Base-by-base conservation (phyloP, 805 yeast genomes). In the Saturnispora sekii region DNA sequence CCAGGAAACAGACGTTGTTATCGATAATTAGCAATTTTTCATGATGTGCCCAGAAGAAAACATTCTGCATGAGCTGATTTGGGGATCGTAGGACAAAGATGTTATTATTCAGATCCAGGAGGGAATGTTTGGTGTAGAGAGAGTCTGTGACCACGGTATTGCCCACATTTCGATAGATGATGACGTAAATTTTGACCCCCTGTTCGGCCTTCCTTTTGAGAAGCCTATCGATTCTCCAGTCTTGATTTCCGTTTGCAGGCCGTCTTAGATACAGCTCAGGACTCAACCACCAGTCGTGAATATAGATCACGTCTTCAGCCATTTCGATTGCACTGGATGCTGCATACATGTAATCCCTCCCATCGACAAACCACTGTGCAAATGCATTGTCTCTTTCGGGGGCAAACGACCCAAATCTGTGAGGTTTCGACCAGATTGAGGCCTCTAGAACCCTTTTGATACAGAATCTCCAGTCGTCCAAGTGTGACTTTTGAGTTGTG, bases 41-140 rank as follows among this genome's bases (percentile, higher is more conserved):
- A 66, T 93, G 99, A 66, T 93, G 99, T 0, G 99, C 98, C 98
- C 98, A 93, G 60, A 93, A 94, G 56, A 79, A 84, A 0, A 96
- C 90, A 53, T 86, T 85, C 59, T 93, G 97, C 44, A 86, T 66
- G 60, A 93, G 76, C 61, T 93, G 99, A 54, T 93, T 89, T 5
- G 99, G 99, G 1, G 97, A 89, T 53, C 99, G 76, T 49, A 93
- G 74, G 11, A 90, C 88, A 62, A 85, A 90, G 41, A 93, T 78
- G 58, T 93, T 93, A 21, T 79, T 81, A 62, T 90, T 88, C 35
- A 93, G 67, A 44, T 84, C 87, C 42, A 94, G 70, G 57, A 93
- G 71, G 0, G 97, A 87, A 57, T 93, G 97, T 59, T 93, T 93
- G 0, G 97, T 85, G 79, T 95, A 93, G 46, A 81, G 65, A 1